Evolutionary conservation across 495 filamentous ascomycete species (phyloP).

Genomic region (Penicillium longicatenatum): DNA sequence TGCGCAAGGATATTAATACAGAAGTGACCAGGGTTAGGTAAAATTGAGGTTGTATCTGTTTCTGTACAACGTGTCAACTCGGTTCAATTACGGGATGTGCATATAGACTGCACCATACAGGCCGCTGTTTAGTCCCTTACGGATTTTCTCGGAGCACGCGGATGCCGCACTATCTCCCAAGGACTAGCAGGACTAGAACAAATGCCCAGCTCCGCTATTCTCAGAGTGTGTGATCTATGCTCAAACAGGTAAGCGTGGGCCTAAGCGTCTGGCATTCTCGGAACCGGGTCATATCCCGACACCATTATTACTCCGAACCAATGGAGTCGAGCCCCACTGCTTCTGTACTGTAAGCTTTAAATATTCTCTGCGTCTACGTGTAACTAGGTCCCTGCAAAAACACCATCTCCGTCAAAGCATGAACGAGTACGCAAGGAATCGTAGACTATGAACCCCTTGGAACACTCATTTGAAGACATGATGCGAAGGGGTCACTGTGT

Average conservation of each 20-base stretch:
- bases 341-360: not conserved
- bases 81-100: not conserved
- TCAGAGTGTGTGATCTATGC: slow-evolving; percentile 3
- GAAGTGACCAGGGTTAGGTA: not conserved
- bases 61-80: not conserved
- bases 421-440: too few relatives aligned
- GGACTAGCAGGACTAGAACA: not conserved
- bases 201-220: not conserved
- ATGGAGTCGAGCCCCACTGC: slow-evolving; percentile 16
- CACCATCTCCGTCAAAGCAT: too few relatives aligned
- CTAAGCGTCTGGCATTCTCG: slow-evolving; percentile 12
- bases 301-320: slow-evolving; percentile 5
- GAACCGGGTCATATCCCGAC: not conserved
- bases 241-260: slow-evolving; percentile 12
- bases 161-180: too few relatives aligned
- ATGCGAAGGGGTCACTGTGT: too few relatives aligned
- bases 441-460: too few relatives aligned
- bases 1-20: not conserved
- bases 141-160: not conserved
- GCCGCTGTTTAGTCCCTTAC: not conserved
- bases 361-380: too few relatives aligned
- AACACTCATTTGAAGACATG: too few relatives aligned
- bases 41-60: not conserved
- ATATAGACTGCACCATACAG: not conserved
- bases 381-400: too few relatives aligned